phyloP scores from a whole-genome alignment of 345 rosid species.

The Lepidium sativum region DNA sequence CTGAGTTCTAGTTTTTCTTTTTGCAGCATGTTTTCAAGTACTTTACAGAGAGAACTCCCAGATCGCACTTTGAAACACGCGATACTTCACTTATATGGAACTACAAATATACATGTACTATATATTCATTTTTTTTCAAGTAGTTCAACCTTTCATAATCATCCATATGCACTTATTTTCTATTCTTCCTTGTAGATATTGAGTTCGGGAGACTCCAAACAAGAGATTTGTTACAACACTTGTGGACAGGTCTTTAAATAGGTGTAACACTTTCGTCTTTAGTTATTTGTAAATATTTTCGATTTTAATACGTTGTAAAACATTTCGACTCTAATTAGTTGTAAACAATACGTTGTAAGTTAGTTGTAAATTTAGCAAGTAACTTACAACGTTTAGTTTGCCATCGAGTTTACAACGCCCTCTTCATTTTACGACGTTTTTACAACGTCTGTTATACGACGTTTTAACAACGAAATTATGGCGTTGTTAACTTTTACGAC shows the following conservation, averaged over 20 bases:
- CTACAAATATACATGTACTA: conserved; percentile 94
- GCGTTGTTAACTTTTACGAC: no score
- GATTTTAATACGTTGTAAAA: no score
- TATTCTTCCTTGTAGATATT: conserved; percentile 42
- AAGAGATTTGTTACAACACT: conserved; percentile 97
- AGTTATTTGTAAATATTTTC: no score
- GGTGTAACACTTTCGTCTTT: no score
- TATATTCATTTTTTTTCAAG: background rate
- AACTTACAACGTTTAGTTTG: no score
- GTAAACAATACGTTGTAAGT: no score
- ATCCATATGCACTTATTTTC: background rate
- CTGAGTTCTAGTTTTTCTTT: background rate
- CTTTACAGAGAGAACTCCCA: conserved; percentile 91
- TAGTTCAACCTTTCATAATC: background rate
- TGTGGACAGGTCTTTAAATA: conserved; percentile 99
- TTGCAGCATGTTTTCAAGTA: conserved; percentile 95
- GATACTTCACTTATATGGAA: conserved; percentile 97
- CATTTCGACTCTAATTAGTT: no score
- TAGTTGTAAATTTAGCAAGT: no score
- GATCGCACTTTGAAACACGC: conserved; percentile 83
- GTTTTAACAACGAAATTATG: no score
- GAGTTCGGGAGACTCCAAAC: conserved; percentile 99
- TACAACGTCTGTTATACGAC: no score
- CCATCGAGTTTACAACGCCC: no score
- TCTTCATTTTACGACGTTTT: no score